Evolutionary conservation across 2,329 filamentous ascomycete genomes (phyloP).

Genomic region (Sclerotinia sclerotiorum): DNA sequence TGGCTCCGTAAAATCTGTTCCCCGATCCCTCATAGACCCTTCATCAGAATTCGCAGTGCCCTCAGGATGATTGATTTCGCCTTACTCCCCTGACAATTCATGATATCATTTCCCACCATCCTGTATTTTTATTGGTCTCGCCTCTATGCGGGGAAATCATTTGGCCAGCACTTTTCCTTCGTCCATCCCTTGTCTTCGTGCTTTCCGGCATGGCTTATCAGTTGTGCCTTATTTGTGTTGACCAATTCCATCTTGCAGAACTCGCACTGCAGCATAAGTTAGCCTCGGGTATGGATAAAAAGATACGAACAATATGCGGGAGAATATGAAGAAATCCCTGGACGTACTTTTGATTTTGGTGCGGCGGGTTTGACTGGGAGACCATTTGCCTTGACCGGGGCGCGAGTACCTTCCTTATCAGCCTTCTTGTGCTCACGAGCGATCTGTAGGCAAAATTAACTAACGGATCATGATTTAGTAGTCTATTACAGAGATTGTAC

Average conservation of each 20-base stretch:
- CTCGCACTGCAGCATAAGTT: constrained; percentile 44
- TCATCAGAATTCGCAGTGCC: constrained; percentile 14
- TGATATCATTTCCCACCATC: constrained; percentile 16
- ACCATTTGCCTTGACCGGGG: constrained; percentile 55
- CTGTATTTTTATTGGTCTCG: not conserved
- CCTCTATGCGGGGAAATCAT: constrained; percentile 44
- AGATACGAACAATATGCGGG: not conserved
- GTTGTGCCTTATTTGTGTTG: constrained; percentile 51
- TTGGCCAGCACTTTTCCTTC: constrained; percentile 60
- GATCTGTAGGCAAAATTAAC: constrained; percentile 41
- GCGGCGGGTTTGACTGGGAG: constrained; percentile 55
- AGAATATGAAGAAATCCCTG: not conserved
- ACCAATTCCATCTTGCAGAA: constrained; percentile 54
- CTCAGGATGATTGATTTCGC: constrained; percentile 17
- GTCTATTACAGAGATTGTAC: constrained; percentile 21
- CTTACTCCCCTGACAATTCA: constrained; percentile 19
- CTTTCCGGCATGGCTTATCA: constrained; percentile 53
- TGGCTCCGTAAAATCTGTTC: not conserved
- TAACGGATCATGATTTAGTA: not conserved
- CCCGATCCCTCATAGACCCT: not conserved
- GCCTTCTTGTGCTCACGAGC: constrained; percentile 56
- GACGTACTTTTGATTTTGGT: constrained; percentile 50
- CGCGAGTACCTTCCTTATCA: constrained; percentile 54
- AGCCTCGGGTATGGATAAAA: not conserved
- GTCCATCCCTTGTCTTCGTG: constrained; percentile 52